Percentiles rank a stretch among this genome's conserved stretches.
These are phyloP conservation scores for Aspergillus mulundensis DNA, from an alignment of 495 filamentous ascomycete genomes.

Conservation along the genomic window DNA sequence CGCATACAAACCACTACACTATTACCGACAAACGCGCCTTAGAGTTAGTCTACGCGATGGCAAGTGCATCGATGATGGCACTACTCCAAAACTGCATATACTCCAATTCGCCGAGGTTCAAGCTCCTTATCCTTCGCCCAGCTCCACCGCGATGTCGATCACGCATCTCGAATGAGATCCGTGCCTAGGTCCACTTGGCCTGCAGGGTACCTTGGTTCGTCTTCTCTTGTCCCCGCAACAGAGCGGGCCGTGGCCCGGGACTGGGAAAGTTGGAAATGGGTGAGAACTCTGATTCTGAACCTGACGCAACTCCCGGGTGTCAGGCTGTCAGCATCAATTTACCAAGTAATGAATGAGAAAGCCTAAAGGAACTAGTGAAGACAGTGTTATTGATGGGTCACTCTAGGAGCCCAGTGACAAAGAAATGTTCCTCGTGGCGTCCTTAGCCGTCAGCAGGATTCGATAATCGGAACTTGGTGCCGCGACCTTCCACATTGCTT, in stretches of 20 bases:
- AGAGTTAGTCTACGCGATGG: neutral
- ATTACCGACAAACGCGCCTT: neutral
- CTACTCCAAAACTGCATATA: neutral
- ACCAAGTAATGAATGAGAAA: no score
- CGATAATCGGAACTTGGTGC: neutral
- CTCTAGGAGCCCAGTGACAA: neutral
- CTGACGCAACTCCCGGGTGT: neutral
- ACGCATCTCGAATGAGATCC: slow-evolving; percentile 3
- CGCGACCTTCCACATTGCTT: neutral
- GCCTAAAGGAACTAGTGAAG: neutral
- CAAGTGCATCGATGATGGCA: neutral
- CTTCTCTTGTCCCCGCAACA: slow-evolving; percentile 2
- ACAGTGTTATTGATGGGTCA: neutral
- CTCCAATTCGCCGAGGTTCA: neutral
- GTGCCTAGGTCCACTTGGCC: neutral
- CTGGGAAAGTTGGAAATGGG: neutral
- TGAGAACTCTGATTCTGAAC: no score
- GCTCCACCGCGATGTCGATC: slow-evolving; percentile 2
- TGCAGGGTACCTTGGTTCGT: neutral
- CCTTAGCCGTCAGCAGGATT: slow-evolving; percentile 7
- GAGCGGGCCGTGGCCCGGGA: neutral
- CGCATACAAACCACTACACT: neutral
- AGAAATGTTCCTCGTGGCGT: slow-evolving; percentile 9
- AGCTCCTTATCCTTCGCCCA: slow-evolving; percentile 3
- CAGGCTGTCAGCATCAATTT: no score